phyloP scores from a whole-genome alignment of 73 alveolate genomes.

The Paramecium primaurelia region DNA sequence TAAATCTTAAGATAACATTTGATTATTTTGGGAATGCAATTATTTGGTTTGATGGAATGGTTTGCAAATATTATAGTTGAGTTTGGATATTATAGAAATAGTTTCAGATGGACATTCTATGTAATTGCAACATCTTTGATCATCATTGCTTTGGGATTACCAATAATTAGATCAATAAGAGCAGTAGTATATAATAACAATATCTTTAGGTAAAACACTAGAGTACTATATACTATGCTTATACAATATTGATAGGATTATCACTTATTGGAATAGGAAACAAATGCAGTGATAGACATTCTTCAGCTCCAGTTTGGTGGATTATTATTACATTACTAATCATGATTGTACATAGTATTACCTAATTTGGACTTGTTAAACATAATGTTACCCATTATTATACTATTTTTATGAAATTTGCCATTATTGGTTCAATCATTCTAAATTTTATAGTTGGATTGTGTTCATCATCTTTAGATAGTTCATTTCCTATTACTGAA shows the following conservation, averaged over 20 bases:
- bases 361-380: background rate
- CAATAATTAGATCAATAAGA: background rate
- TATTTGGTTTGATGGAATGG: background rate
- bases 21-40: background rate
- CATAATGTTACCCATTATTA: background rate
- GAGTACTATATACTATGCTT: background rate
- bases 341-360: background rate
- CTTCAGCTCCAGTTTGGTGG: background rate
- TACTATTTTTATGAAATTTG: background rate
- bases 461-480: background rate
- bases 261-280: background rate
- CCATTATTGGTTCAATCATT: background rate
- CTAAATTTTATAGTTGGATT: background rate
- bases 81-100: background rate
- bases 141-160: background rate
- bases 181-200: background rate
- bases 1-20: background rate
- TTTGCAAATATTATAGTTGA: background rate
- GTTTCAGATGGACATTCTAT: conserved; percentile 5
- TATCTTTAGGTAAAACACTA: background rate
- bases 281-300: background rate
- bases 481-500: background rate
- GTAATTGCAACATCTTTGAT: background rate
- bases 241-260: background rate
- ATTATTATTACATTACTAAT: background rate